Base-by-base conservation (phyloP, 306 rosid species). In the Fragaria ananassa region DNA sequence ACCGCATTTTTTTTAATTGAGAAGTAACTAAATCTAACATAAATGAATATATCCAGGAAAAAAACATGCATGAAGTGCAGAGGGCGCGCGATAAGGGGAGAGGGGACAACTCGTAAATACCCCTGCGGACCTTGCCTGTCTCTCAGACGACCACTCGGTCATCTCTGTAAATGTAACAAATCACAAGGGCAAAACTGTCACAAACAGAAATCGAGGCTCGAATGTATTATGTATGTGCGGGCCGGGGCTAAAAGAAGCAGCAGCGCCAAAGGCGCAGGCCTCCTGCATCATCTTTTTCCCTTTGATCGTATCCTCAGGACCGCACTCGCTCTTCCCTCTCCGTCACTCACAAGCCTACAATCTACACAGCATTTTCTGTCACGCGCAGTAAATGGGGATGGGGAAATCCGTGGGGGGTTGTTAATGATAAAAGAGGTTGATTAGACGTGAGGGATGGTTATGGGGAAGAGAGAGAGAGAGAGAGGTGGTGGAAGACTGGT, bases 231-330 rank as follows among this genome's bases (percentile, higher is more conserved):
- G 56, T 47, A 78, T 25, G 81, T 41, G 44, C 44, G 44, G 44
- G 44, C 44, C 44, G 10, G 84, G 83, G 76, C 70, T 76, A 46
- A 37, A 53, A 2, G 56, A 29, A 8, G 86, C 88, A 8, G 86
- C 88, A 86, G 92, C 87, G 87, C 78, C 88, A 82, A 88, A 84
- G 80, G 23, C 86, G 88, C 87, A 86, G 87, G 87, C 83, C 81
- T 35, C 75, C 69, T 75, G 80, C 19, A 68, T 68, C 81, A 13
- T 44, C 73, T 67, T 69, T 72, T 79, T 25, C 31, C 68, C 13
- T 31, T 1, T 14, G 75, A 49, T 17, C 13, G 60, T 39, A 37
- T 68, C 45, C 45, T 42, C 45, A 42, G 42, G 2, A 8, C 45
- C 49, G 45, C 82, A 69, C 86, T 78, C 81, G 72, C 76, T 27